Conservation (phyloP, 208 protist species). For the Crithidia mellificae region DNA sequence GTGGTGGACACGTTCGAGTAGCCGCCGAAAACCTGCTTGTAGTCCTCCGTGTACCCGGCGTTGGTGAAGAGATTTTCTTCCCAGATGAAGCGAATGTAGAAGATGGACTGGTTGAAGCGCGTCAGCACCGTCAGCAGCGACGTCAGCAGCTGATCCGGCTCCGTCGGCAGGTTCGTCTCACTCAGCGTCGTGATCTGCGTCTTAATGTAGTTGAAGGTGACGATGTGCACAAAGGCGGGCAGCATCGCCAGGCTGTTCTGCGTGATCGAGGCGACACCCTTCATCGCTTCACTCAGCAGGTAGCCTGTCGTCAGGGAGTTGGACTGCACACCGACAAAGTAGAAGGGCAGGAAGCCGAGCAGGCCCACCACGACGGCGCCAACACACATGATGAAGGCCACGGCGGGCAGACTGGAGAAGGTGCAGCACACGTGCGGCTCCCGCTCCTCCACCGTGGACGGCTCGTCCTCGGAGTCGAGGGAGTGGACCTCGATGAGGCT, state of each 20-base stretch:
- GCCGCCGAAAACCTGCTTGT: conserved; percentile 28
- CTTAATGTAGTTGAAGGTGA: conserved; percentile 60
- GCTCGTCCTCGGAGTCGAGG: conserved; percentile 33
- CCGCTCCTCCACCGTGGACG: conserved; percentile 12
- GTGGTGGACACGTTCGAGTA: conserved; percentile 9
- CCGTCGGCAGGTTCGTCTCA: conserved; percentile 28
- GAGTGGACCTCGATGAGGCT: conserved; percentile 31
- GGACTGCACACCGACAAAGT: conserved; percentile 46
- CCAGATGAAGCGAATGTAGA: conserved; percentile 45
- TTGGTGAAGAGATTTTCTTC: conserved; percentile 36
- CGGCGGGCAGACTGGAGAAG: conserved; percentile 42
- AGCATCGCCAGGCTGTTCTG: conserved; percentile 51
- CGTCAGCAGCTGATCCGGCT: conserved; percentile 29
- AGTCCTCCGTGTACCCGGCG: conserved; percentile 30
- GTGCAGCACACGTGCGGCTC: conserved; percentile 33
- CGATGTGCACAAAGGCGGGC: conserved; percentile 55
- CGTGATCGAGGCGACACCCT: conserved; percentile 48
- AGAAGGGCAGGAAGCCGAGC: conserved; percentile 63
- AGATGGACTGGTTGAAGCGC: conserved; percentile 37
- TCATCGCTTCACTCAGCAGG: conserved; percentile 51
- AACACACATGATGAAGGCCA: conserved; percentile 54
- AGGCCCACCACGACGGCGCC: conserved; percentile 52
- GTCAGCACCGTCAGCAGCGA: conserved; percentile 43
- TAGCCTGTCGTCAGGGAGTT: conserved; percentile 44
- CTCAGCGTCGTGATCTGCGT: conserved; percentile 32